Conservation (phyloP, 2,329 filamentous ascomycete genomes). For the Didymellaceae sp. region DNA sequence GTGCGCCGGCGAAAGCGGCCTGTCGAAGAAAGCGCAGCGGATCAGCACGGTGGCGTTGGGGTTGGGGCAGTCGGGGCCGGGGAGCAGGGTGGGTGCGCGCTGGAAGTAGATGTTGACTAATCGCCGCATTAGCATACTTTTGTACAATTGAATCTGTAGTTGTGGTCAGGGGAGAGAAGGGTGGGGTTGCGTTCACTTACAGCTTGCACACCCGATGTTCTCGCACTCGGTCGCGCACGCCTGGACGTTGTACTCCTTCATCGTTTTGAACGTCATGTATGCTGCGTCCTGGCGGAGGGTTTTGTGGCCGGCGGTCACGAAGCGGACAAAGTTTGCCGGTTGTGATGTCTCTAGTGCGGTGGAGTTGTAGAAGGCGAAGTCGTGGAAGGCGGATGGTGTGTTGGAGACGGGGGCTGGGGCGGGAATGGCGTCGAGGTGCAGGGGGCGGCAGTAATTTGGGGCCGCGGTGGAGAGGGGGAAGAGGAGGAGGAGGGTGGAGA, state of each 20-base stretch:
- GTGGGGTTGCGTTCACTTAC: too few relatives aligned
- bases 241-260: background rate
- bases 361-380: background rate
- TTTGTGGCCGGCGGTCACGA: background rate
- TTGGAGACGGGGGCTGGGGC: constrained; percentile 4
- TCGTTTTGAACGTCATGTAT: background rate
- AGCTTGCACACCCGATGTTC: background rate
- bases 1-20: background rate
- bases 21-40: constrained; percentile 22
- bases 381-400: background rate
- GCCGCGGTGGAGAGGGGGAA: background rate
- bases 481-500: background rate
- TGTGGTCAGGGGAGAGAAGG: too few relatives aligned
- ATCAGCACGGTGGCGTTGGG: constrained; percentile 17
- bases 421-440: background rate
- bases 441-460: background rate
- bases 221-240: background rate
- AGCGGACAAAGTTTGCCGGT: background rate
- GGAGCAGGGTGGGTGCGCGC: constrained; percentile 18
- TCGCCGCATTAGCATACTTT: background rate
- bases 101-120: constrained; percentile 46
- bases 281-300: background rate
- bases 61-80: constrained; percentile 24
- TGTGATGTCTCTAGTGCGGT: background rate
- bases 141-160: too few relatives aligned